Conservation (phyloP, 2,329 filamentous ascomycete genomes). For the Phialocephala sp. region DNA sequence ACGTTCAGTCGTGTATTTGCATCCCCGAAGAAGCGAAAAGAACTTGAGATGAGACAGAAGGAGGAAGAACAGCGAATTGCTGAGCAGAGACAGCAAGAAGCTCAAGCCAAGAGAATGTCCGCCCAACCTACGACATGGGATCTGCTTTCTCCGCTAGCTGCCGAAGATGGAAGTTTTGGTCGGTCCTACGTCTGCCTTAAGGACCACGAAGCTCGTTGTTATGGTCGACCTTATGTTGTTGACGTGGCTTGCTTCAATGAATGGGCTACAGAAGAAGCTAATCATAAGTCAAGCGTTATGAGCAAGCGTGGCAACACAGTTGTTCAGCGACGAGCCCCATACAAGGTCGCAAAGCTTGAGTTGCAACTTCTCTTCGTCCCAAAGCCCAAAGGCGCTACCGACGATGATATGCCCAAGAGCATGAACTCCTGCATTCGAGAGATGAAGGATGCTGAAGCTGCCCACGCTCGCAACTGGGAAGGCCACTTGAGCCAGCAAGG, state of each 20-base stretch:
- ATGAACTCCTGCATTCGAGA: slow-evolving; percentile 97
- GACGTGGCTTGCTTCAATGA: slow-evolving; percentile 98
- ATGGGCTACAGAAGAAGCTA: slow-evolving; percentile 89
- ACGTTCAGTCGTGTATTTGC: slow-evolving; percentile 92
- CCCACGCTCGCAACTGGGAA: slow-evolving; percentile 79
- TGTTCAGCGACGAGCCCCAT: slow-evolving; percentile 85
- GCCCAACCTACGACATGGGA: slow-evolving; percentile 80
- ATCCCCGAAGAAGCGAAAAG: slow-evolving; percentile 95
- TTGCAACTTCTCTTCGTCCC: slow-evolving; percentile 94
- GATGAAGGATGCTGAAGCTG: slow-evolving; percentile 86
- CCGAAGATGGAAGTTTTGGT: slow-evolving; percentile 91
- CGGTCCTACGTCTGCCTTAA: slow-evolving; percentile 93
- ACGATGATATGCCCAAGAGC: slow-evolving; percentile 99
- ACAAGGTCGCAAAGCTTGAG: slow-evolving; percentile 93
- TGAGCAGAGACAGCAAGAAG: slow-evolving; percentile 65
- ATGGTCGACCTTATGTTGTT: slow-evolving; percentile 83
- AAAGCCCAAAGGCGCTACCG: slow-evolving; percentile 81
- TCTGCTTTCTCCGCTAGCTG: slow-evolving; percentile 82
- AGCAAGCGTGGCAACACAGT: slow-evolving; percentile 81
- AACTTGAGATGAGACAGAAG: slow-evolving; percentile 82
- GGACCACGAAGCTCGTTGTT: slow-evolving; percentile 88
- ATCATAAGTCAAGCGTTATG: slow-evolving; percentile 84
- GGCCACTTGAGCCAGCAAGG: slow-evolving; percentile 94
- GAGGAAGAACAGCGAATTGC: slow-evolving; percentile 80
- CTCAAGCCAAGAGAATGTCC: slow-evolving; percentile 65